A percentile compares a stretch with the other conserved stretches of the same genome.
Conservation (phyloP, 2,329 filamentous ascomycete species). For the Alternaria burnsii region DNA sequence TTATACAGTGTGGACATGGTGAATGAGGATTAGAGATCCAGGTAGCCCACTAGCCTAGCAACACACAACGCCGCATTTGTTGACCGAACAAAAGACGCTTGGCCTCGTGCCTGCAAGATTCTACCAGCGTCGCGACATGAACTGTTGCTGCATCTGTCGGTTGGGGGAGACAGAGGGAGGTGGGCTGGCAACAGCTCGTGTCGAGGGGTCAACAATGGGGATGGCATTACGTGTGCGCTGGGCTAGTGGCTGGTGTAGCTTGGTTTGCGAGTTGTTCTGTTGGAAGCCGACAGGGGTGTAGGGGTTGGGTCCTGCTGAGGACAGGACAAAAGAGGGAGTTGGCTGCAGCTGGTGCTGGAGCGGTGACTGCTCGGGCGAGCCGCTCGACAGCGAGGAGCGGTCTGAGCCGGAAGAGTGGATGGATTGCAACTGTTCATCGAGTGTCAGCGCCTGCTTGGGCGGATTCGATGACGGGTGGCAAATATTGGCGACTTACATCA, state of each 20-base stretch:
- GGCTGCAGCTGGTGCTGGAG: slow-evolving; percentile 81
- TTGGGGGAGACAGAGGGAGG: slow-evolving; percentile 75
- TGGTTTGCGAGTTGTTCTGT: slow-evolving; percentile 65
- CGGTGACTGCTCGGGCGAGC: slow-evolving; percentile 90
- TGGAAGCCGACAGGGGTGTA: slow-evolving; percentile 70
- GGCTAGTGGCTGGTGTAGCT: slow-evolving; percentile 89
- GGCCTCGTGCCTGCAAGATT: slow-evolving; percentile 45
- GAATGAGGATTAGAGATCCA: slow-evolving; percentile 49
- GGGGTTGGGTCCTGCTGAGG: slow-evolving; percentile 63
- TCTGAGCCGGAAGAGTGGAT: slow-evolving; percentile 91
- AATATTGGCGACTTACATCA: slow-evolving; percentile 70
- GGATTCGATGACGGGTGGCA: slow-evolving; percentile 36
- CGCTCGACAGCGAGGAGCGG: slow-evolving; percentile 92
- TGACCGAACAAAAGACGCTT: slow-evolving; percentile 39
- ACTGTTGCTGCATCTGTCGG: slow-evolving; percentile 67
- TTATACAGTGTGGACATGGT: slow-evolving; percentile 53
- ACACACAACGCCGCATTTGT: slow-evolving; percentile 49
- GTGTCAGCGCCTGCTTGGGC: slow-evolving; percentile 43
- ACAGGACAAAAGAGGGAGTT: slow-evolving; percentile 77
- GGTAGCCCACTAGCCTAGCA: slow-evolving; percentile 53
- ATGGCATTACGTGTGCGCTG: slow-evolving; percentile 94
- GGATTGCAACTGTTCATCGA: slow-evolving; percentile 75
- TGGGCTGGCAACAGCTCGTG: slow-evolving; percentile 89
- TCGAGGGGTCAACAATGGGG: slow-evolving; percentile 95
- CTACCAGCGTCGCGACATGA: slow-evolving; percentile 60